Evolutionary conservation across 2,329 filamentous ascomycete species (phyloP).

Genomic region (Aspergillus sojae): DNA sequence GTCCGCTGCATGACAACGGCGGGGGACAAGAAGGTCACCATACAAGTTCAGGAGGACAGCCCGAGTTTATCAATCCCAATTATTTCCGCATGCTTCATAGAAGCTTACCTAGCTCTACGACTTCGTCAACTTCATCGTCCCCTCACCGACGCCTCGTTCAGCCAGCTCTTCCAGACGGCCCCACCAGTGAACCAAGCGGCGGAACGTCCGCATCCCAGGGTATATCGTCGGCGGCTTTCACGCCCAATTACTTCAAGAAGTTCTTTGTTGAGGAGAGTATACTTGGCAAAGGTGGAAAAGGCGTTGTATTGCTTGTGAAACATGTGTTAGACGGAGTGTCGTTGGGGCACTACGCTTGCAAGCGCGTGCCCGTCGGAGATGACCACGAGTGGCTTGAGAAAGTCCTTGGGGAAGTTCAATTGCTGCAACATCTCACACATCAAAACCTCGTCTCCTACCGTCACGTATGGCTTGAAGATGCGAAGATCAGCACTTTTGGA

Average conservation of each 20-base stretch:
- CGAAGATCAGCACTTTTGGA: slow-evolving; percentile 79
- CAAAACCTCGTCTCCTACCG: slow-evolving; percentile 95
- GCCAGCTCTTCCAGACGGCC: slow-evolving; percentile 47
- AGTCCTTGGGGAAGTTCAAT: slow-evolving; percentile 87
- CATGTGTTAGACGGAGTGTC: slow-evolving; percentile 89
- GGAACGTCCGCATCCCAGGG: slow-evolving; percentile 58
- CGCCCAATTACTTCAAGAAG: slow-evolving; percentile 85
- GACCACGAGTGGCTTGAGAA: slow-evolving; percentile 96
- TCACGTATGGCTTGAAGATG: slow-evolving; percentile 95
- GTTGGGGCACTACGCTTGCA: slow-evolving; percentile 92
- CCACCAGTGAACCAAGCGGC: slow-evolving; percentile 54
- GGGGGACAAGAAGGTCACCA: slow-evolving; percentile 35
- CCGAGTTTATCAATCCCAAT: slow-evolving; percentile 81
- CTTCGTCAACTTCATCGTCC: slow-evolving; percentile 49
- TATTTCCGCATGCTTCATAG: slow-evolving; percentile 92
- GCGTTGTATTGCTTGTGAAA: slow-evolving; percentile 89
- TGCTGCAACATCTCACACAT: slow-evolving; percentile 88
- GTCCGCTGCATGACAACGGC: slow-evolving; percentile 62
- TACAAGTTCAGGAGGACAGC: slow-evolving; percentile 39
- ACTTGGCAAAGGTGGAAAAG: slow-evolving; percentile 87
- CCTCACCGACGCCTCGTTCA: slow-evolving; percentile 52
- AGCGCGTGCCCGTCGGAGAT: slow-evolving; percentile 91
- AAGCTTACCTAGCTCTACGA: slow-evolving; percentile 55
- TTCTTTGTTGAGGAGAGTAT: slow-evolving; percentile 91
- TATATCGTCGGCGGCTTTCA: slow-evolving; percentile 86